Evolutionary conservation across 208 protist genomes (phyloP).

Genomic region (Endotrypanum monterogeii): DNA sequence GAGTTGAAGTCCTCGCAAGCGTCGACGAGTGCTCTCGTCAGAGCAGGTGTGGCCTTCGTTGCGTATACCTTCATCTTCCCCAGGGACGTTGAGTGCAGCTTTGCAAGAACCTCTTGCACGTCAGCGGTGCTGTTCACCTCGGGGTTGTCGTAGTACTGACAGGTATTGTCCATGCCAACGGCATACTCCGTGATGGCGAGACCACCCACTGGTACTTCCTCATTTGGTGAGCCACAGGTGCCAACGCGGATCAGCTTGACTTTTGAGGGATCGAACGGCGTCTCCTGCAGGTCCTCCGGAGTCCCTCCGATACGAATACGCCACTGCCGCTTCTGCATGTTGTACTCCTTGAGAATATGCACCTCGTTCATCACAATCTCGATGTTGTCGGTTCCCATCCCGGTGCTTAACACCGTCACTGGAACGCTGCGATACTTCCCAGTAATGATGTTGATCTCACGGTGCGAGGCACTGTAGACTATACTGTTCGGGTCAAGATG

Average conservation of each 20-base stretch:
- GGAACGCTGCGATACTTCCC: slow-evolving; percentile 72
- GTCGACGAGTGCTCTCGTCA: slow-evolving; percentile 49
- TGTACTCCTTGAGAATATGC: slow-evolving; percentile 82
- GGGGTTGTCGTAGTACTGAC: slow-evolving; percentile 62
- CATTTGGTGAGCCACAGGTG: slow-evolving; percentile 69
- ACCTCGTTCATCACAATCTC: slow-evolving; percentile 82
- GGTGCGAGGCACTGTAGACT: slow-evolving; percentile 50
- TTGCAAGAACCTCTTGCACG: slow-evolving; percentile 44
- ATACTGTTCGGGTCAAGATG: slow-evolving; percentile 68
- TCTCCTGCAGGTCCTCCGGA: slow-evolving; percentile 8
- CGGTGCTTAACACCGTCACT: slow-evolving; percentile 70
- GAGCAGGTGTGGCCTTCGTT: slow-evolving; percentile 51
- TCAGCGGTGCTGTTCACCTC: slow-evolving; percentile 31
- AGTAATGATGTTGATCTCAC: slow-evolving; percentile 71
- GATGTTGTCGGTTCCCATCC: slow-evolving; percentile 85
- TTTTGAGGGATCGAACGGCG: slow-evolving; percentile 45
- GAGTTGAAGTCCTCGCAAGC: slow-evolving; percentile 45
- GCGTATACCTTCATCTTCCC: slow-evolving; percentile 62
- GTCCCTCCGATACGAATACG: slow-evolving; percentile 35
- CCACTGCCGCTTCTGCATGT: slow-evolving; percentile 45
- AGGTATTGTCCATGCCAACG: slow-evolving; percentile 84
- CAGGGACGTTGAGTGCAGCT: slow-evolving; percentile 41
- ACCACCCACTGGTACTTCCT: slow-evolving; percentile 41
- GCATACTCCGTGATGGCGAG: slow-evolving; percentile 67
- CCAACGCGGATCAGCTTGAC: slow-evolving; percentile 77